A percentile compares a stretch with the other conserved stretches of the same genome.
These are phyloP conservation scores for Nemania sp. DNA, from an alignment of 2,329 filamentous ascomycete genomes.

Conservation along the genomic window DNA sequence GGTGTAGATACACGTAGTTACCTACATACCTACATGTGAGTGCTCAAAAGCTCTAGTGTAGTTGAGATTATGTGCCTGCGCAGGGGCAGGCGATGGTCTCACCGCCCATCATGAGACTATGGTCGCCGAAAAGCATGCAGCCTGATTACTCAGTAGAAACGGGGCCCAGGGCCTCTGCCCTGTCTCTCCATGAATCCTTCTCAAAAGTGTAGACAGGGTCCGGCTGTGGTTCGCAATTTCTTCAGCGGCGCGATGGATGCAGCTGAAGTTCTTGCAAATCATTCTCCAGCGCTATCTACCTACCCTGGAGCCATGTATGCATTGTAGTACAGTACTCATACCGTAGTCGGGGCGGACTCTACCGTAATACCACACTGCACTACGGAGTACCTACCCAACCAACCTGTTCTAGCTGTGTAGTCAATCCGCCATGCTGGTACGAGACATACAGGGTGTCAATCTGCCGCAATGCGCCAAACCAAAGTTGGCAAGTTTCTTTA, in stretches of 20 bases:
- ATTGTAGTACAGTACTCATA: too few relatives aligned
- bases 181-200: slow-evolving; percentile 8
- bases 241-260: slow-evolving; percentile 22
- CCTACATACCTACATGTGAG: too few relatives aligned
- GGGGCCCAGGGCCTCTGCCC: slow-evolving; percentile 4
- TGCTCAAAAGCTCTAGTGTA: too few relatives aligned
- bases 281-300: slow-evolving; percentile 10
- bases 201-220: not conserved
- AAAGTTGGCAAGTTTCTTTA: slow-evolving; percentile 23
- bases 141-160: slow-evolving; percentile 4
- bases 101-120: slow-evolving; percentile 14
- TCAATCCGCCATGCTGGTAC: slow-evolving; percentile 21
- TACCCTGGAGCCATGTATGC: not conserved
- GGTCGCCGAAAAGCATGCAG: not conserved
- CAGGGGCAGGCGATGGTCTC: not conserved
- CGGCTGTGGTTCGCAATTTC: slow-evolving; percentile 15
- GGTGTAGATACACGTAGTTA: too few relatives aligned
- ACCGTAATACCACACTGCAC: not conserved
- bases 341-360: too few relatives aligned
- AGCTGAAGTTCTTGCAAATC: slow-evolving; percentile 23
- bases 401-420: not conserved
- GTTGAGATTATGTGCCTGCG: not conserved
- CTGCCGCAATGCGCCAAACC: slow-evolving; percentile 26
- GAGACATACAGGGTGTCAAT: slow-evolving; percentile 16
- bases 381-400: not conserved